Evolutionary conservation across 768 basidiomycete genomes (phyloP).

Genomic region (Pisolithus albus): DNA sequence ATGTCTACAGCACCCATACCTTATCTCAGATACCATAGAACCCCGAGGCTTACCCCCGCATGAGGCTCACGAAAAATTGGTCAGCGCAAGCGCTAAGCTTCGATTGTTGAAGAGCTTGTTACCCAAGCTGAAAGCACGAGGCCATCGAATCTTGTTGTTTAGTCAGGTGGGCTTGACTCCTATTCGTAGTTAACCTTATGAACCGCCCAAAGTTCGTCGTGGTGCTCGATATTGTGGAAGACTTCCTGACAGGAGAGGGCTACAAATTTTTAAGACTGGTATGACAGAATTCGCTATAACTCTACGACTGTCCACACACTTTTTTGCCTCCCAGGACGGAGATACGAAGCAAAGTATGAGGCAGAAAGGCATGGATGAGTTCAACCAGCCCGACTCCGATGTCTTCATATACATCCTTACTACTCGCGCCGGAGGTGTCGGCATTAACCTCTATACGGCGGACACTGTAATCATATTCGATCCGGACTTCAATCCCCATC

Average conservation of each 20-base stretch:
- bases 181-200: neutral
- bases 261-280: constrained; percentile 76
- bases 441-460: constrained; percentile 86
- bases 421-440: constrained; percentile 90
- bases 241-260: constrained; percentile 79
- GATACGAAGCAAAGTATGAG: constrained; percentile 77
- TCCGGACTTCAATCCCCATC: constrained; percentile 98
- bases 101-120: constrained; percentile 69
- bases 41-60: constrained; percentile 47
- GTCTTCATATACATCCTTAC: constrained; percentile 88
- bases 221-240: constrained; percentile 80
- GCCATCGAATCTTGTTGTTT: constrained; percentile 86
- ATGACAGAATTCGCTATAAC: constrained; percentile 13
- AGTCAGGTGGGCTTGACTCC: constrained; percentile 59
- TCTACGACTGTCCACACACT: constrained; percentile 1
- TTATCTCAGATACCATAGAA: constrained; percentile 76
- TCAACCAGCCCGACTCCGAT: constrained; percentile 83
- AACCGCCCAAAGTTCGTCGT: constrained; percentile 66
- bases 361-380: constrained; percentile 93
- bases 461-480: constrained; percentile 93
- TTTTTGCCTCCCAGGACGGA: constrained; percentile 59
- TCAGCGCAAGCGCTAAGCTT: constrained; percentile 82
- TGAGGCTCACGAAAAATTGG: constrained; percentile 72
- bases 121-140: constrained; percentile 76
- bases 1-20: constrained; percentile 88